Evolutionary conservation across 495 filamentous ascomycete species (phyloP).

Genomic region (Hypoxylon trugodes): DNA sequence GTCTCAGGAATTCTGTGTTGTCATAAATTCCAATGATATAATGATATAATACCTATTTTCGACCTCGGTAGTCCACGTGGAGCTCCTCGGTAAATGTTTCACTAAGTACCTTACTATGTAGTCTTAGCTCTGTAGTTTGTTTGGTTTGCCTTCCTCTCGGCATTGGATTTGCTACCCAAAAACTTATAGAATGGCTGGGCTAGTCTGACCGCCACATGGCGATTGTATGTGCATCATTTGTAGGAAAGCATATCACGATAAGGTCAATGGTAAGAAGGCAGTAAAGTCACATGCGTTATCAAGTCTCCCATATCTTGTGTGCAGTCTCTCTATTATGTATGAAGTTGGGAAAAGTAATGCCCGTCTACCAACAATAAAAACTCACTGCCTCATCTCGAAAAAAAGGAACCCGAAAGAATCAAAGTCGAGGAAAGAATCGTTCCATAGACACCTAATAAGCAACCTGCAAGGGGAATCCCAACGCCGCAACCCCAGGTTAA

Average conservation of each 20-base stretch:
- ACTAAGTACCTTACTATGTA: neutral
- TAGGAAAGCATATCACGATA: no score
- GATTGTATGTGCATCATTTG: no score
- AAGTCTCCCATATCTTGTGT: neutral
- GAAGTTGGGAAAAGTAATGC: slow-evolving; percentile 13
- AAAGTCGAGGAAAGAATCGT: slow-evolving; percentile 1
- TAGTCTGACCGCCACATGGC: no score
- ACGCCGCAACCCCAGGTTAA: slow-evolving; percentile 22
- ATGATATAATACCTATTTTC: no score
- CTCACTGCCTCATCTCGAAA: slow-evolving; percentile 11
- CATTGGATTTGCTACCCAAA: neutral
- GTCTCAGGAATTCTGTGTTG: no score
- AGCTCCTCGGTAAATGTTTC: slow-evolving; percentile 17
- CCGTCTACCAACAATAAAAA: slow-evolving; percentile 25
- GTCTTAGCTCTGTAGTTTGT: neutral
- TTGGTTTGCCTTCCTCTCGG: neutral
- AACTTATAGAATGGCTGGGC: no score
- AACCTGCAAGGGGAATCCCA: slow-evolving; percentile 34
- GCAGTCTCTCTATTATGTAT: slow-evolving; percentile 34
- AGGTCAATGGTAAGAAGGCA: neutral
- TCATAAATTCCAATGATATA: no score
- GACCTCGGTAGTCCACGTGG: slow-evolving; percentile 25
- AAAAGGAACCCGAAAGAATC: neutral
- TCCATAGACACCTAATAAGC: slow-evolving; percentile 1
- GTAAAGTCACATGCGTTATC: neutral